Conservation (phyloP, 192 early-diverging fungal genomes). For the Podila horticola region DNA sequence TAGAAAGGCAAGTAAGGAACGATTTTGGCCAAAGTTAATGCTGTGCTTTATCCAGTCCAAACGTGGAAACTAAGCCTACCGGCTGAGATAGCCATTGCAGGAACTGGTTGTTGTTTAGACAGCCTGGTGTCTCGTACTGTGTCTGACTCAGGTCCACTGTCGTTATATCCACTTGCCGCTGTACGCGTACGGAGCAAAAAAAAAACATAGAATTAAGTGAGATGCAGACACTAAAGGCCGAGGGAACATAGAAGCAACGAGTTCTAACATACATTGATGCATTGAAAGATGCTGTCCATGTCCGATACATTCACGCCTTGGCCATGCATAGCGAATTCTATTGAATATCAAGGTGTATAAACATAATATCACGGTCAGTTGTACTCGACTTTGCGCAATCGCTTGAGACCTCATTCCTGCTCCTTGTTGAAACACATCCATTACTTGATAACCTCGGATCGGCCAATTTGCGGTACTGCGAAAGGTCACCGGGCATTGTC, state of each 20-base stretch:
- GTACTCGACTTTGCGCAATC: no score
- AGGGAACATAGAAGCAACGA: not conserved
- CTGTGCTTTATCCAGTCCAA: not conserved
- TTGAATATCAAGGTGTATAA: no score
- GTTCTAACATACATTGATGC: conserved; percentile 5
- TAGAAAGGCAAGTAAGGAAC: not conserved
- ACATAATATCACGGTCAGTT: no score
- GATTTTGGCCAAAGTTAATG: not conserved
- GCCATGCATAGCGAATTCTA: conserved; percentile 3
- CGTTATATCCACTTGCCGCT: conserved; percentile 5
- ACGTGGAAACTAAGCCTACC: not conserved
- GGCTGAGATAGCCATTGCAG: conserved; percentile 6
- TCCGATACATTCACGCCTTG: conserved; percentile 7
- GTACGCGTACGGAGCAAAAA: no score
- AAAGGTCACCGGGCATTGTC: not conserved
- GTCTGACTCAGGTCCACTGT: conserved; percentile 7
- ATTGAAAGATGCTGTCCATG: conserved; percentile 10
- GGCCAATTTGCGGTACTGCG: not conserved
- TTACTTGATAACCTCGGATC: not conserved
- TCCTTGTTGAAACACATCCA: not conserved
- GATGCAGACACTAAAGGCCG: not conserved
- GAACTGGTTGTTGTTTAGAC: conserved; percentile 2
- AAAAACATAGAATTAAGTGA: not conserved
- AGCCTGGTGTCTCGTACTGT: not conserved
- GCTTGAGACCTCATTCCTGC: no score